Evolutionary conservation across 179 eudicot species (phyloP).

Genomic region (Corrigiola litoralis): DNA sequence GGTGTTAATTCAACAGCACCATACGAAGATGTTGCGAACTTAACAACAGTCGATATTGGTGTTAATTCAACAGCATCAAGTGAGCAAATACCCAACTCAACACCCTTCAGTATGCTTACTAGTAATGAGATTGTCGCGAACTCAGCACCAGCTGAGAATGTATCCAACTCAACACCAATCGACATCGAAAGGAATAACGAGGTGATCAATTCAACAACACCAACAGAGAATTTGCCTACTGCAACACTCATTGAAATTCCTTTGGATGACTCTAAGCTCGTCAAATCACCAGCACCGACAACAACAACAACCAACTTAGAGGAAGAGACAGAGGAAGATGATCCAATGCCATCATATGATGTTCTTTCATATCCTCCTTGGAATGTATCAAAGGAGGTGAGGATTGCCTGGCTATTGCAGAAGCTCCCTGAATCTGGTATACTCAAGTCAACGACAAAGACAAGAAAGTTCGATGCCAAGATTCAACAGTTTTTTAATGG

Average conservation of each 20-base stretch:
- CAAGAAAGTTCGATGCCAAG: conserved; percentile 32
- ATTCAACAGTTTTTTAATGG: conserved; percentile 26
- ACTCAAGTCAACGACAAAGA: conserved; percentile 18
- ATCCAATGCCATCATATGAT: neutral
- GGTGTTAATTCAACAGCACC: too few relatives aligned
- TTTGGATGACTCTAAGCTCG: too few relatives aligned
- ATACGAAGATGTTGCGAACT: too few relatives aligned
- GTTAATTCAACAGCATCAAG: too few relatives aligned
- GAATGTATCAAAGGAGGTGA: neutral
- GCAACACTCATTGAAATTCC: too few relatives aligned
- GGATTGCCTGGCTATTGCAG: conserved; percentile 24
- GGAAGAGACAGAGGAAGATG: neutral
- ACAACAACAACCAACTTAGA: neutral
- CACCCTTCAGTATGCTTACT: too few relatives aligned
- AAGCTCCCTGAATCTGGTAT: conserved; percentile 16
- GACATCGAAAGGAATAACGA: neutral
- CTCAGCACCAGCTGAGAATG: too few relatives aligned
- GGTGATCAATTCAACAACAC: neutral
- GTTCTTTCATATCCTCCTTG: conserved; percentile 12
- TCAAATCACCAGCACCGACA: neutral
- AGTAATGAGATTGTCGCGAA: too few relatives aligned
- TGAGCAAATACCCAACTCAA: too few relatives aligned
- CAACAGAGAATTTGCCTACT: too few relatives aligned
- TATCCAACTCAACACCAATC: too few relatives aligned
- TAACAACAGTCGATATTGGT: too few relatives aligned